A percentile compares a stretch with the other conserved stretches of the same genome.
phyloP scores from a whole-genome alignment of 2,329 filamentous ascomycete species.

The Alternaria sp. region DNA sequence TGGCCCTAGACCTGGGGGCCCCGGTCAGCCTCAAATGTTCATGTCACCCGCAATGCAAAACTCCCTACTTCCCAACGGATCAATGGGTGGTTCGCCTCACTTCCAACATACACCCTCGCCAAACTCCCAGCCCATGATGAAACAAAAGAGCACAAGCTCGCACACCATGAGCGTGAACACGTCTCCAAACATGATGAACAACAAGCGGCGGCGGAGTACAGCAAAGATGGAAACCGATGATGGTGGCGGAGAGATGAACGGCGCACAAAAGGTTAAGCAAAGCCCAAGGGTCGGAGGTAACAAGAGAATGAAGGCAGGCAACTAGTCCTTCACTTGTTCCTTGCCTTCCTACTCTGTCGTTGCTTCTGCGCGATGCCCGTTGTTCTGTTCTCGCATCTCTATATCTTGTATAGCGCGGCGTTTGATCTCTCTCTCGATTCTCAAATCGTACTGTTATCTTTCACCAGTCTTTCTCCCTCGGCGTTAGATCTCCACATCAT shows the following conservation, averaged over 20 bases:
- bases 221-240: conserved; percentile 68
- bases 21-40: conserved; percentile 54
- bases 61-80: conserved; percentile 59
- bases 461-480: conserved; percentile 6
- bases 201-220: conserved; percentile 67
- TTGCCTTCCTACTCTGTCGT: neutral
- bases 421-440: conserved; percentile 26
- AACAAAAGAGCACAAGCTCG: conserved; percentile 65
- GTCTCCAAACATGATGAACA: conserved; percentile 67
- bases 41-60: conserved; percentile 67
- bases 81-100: conserved; percentile 61
- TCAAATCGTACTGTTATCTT: conserved; percentile 11
- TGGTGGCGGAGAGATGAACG: conserved; percentile 50
- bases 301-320: conserved; percentile 48
- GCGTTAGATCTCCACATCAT: conserved; percentile 18
- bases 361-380: conserved; percentile 14
- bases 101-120: conserved; percentile 59
- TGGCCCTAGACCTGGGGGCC: conserved; percentile 45
- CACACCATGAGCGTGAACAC: conserved; percentile 66
- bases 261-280: conserved; percentile 60
- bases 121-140: conserved; percentile 61
- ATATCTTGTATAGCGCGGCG: conserved; percentile 42
- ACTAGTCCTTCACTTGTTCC: conserved; percentile 18
- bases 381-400: conserved; percentile 16
- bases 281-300: conserved; percentile 56